Conservation (phyloP, 2,329 filamentous ascomycete species). For the Phialocephala sp. region DNA sequence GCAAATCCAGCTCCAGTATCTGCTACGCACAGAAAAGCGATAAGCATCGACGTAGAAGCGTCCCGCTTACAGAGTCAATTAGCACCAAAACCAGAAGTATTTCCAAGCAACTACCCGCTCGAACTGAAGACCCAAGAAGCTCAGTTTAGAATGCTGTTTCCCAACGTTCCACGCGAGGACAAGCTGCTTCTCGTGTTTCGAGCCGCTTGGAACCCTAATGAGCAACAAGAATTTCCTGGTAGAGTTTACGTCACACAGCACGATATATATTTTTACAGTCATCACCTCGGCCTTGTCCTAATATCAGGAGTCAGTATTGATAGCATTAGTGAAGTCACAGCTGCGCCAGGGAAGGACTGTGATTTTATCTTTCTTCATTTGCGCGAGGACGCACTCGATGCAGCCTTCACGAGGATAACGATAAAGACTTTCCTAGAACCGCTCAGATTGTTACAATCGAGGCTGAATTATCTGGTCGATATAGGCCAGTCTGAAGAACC, state of each 20-base stretch:
- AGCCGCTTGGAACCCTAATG: conserved; percentile 80
- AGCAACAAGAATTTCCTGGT: conserved; percentile 79
- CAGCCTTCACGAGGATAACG: conserved; percentile 62
- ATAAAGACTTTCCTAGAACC: conserved; percentile 95
- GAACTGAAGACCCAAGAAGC: conserved; percentile 87
- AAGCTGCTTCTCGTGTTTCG: conserved; percentile 91
- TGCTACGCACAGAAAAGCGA: conserved; percentile 37
- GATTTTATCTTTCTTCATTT: conserved; percentile 91
- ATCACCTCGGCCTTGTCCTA: conserved; percentile 88
- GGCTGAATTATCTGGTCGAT: conserved; percentile 84
- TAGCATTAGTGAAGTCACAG: conserved; percentile 84
- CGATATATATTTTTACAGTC: conserved; percentile 95
- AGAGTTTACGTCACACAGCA: conserved; percentile 86
- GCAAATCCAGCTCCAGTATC: conserved; percentile 21
- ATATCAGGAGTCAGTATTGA: conserved; percentile 79
- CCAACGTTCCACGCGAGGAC: conserved; percentile 76
- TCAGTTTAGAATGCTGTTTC: conserved; percentile 92
- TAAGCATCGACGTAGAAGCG: conserved; percentile 48
- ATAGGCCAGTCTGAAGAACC: conserved; percentile 77
- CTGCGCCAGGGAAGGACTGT: conserved; percentile 86
- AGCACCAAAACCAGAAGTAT: conserved; percentile 50
- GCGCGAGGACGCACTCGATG: conserved; percentile 33
- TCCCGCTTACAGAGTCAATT: conserved; percentile 30
- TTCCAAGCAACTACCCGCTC: conserved; percentile 78
- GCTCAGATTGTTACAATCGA: conserved; percentile 77